Percentiles rank a stretch among this genome's conserved stretches.
Conservation (phyloP, 352 stramenopile genomes). For the Globisporangium nodosum region DNA sequence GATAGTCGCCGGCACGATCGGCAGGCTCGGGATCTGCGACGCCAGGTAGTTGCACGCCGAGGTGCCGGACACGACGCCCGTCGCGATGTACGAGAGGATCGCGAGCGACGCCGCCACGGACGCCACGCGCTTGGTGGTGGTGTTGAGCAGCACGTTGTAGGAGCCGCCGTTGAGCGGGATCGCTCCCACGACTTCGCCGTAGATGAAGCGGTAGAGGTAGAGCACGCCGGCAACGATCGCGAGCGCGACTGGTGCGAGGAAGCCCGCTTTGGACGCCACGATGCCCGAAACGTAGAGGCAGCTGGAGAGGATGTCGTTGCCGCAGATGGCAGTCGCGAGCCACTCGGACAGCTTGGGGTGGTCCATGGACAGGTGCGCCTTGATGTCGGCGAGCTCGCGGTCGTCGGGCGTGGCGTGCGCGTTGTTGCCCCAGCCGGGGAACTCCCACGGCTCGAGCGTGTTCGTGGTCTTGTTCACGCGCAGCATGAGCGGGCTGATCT, state of each 20-base stretch:
- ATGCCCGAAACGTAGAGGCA: constrained; percentile 88
- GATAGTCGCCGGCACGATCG: constrained; percentile 75
- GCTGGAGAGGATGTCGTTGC: constrained; percentile 94
- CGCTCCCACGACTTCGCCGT: constrained; percentile 91
- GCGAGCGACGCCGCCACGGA: constrained; percentile 91
- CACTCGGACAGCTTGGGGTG: constrained; percentile 90
- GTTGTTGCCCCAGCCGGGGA: constrained; percentile 78
- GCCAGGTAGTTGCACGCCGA: constrained; percentile 86
- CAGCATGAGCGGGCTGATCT: constrained; percentile 65
- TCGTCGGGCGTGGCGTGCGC: constrained; percentile 47
- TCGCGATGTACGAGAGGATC: constrained; percentile 96
- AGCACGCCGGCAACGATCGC: constrained; percentile 86
- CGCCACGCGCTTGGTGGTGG: constrained; percentile 91
- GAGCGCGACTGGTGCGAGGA: constrained; percentile 88
- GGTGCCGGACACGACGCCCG: constrained; percentile 85
- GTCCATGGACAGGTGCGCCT: constrained; percentile 61
- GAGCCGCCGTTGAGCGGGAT: constrained; percentile 94
- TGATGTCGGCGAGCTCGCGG: constrained; percentile 70
- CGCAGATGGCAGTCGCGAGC: constrained; percentile 92
- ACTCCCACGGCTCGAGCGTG: constrained; percentile 80
- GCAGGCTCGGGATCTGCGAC: constrained; percentile 64
- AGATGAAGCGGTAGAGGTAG: constrained; percentile 92
- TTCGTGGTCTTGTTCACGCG: constrained; percentile 67
- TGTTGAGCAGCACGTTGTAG: constrained; percentile 96
- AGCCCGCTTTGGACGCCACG: constrained; percentile 84